Percentiles rank a stretch among this genome's conserved stretches.
These are phyloP conservation scores for Lepidium didymum DNA, from an alignment of 345 rosid genomes.

Conservation along the genomic window DNA sequence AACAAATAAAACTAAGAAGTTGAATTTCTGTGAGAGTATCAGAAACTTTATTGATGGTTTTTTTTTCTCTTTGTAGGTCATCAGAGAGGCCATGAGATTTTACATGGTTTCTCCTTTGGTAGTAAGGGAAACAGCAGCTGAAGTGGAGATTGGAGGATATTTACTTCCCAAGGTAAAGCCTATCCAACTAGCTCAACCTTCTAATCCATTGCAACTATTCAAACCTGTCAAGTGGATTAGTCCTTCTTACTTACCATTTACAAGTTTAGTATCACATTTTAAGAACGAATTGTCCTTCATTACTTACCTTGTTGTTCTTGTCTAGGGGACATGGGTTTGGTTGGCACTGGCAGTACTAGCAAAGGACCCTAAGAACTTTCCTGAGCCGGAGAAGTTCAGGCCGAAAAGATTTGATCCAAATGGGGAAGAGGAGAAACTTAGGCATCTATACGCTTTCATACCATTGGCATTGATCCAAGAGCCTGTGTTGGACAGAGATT, in stretches of 20 bases:
- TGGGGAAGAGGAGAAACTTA: slow-evolving; percentile 66
- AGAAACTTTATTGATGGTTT: neutral
- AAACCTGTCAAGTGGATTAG: neutral
- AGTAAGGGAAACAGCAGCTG: slow-evolving; percentile 74
- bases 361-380: slow-evolving; percentile 84
- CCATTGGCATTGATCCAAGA: slow-evolving; percentile 92
- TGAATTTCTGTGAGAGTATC: neutral
- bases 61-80: slow-evolving; percentile 40
- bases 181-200: neutral
- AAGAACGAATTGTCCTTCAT: neutral
- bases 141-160: slow-evolving; percentile 79
- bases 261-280: neutral
- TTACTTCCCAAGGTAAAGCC: slow-evolving; percentile 67
- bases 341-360: slow-evolving; percentile 80
- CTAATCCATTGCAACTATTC: neutral
- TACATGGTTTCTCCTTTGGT: slow-evolving; percentile 78
- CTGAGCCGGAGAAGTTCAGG: slow-evolving; percentile 73
- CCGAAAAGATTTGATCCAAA: slow-evolving; percentile 81
- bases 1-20: neutral
- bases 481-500: slow-evolving; percentile 86
- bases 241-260: neutral
- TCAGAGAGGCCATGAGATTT: slow-evolving; percentile 82
- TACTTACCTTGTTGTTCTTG: neutral
- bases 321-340: slow-evolving; percentile 95
- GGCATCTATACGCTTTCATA: slow-evolving; percentile 81